Evolutionary conservation across 208 protist species (phyloP), one percentile per base, ranked within the genome.

Genomic region (Trypanosoma melophagium): DNA sequence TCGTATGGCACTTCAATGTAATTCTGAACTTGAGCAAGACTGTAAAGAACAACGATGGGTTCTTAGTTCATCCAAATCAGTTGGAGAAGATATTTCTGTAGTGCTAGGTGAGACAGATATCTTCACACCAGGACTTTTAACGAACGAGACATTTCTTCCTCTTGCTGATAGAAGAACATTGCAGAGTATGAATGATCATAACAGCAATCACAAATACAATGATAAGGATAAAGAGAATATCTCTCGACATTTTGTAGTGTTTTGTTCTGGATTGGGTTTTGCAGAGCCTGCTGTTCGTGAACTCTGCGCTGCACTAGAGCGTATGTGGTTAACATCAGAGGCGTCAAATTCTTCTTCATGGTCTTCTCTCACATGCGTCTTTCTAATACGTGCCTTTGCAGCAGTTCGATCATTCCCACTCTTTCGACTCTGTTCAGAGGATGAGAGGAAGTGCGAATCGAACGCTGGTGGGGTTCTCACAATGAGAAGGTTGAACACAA

Each of bases 251-350:
- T 64, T 84, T 21, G 74, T 77, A 0, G 35, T 90, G 10, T 90
- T 87, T 60, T 87, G 72, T 72, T 90, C 74, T 57, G 84, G 81
- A 3, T 63, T 90, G 5, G 84, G 79, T 44, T 81, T 87, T 60
- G 73, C 77, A 22, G 72, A 80, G 58, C 1, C 63, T 64, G 75
- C 82, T 51, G 78, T 84, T 61, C 70, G 69, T 59, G 57, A 49
- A 50, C 66, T 90, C 35, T 87, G 80, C 35, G 71, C 71, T 41
- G 45, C 65, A 40, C 59, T 90, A 12, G 84, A 90, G 71, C 68
- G 66, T 31, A 75, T 89, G 63, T 75, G 64, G 64, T 41, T 25
- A 24, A 55, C 38, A 42, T 42, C 52, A n/a, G 17, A 50, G 0
- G 19, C 22, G 19, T 19, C 21, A 2, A 3, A 3, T 24, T 68